phyloP scores from a whole-genome alignment of 2,329 filamentous ascomycete genomes.

The Zarea fungicola region DNA sequence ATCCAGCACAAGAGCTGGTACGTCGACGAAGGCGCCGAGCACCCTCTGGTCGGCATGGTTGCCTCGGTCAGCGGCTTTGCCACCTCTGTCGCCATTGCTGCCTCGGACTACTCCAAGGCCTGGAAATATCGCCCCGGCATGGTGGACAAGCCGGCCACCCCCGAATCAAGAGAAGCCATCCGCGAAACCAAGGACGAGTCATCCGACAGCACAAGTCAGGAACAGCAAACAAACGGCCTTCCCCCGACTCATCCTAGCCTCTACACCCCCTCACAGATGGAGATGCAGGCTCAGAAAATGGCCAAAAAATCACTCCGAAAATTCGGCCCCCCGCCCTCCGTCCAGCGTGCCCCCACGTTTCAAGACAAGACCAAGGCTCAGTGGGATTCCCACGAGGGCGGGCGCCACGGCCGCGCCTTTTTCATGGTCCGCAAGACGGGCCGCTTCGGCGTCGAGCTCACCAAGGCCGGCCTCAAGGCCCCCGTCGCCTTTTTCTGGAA shows the following conservation, averaged over 20 bases:
- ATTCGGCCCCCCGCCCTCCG: conserved; percentile 34
- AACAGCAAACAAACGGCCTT: too few relatives aligned
- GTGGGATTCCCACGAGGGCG: conserved; percentile 23
- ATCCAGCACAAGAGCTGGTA: conserved; percentile 48
- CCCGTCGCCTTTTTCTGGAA: conserved; percentile 66
- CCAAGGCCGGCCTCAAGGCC: conserved; percentile 56
- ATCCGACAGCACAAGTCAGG: too few relatives aligned
- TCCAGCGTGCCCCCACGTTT: conserved; percentile 17
- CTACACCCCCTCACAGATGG: conserved; percentile 26
- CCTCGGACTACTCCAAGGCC: conserved; percentile 18
- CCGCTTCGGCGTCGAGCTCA: conserved; percentile 54
- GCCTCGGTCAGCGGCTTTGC: conserved; percentile 62
- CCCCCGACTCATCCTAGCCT: too few relatives aligned
- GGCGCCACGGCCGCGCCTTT: conserved; percentile 21
- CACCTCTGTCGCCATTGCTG: conserved; percentile 56
- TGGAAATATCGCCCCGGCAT: conserved; percentile 14
- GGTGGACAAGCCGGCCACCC: neutral
- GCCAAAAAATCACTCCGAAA: conserved; percentile 36
- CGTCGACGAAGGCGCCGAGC: conserved; percentile 58
- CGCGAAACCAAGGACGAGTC: neutral
- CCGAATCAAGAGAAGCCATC: neutral
- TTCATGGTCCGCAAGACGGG: conserved; percentile 37
- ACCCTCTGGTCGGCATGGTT: conserved; percentile 60
- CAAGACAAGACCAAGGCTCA: conserved; percentile 20
- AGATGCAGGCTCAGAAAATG: conserved; percentile 24